Conservation (phyloP, 768 basidiomycete species). For the Mycena albidolilacea region DNA sequence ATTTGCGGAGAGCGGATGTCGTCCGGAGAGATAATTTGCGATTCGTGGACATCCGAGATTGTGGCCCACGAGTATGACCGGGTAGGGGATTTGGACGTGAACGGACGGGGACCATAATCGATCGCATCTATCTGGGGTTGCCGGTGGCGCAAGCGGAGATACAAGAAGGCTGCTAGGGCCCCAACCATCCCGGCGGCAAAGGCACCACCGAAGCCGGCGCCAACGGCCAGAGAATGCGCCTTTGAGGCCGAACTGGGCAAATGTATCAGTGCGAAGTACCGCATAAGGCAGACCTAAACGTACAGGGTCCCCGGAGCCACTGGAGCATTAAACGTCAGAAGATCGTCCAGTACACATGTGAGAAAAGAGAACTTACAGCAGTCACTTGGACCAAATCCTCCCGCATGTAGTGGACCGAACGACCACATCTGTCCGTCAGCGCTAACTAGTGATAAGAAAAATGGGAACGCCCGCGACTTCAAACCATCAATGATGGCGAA, state of each 20-base stretch:
- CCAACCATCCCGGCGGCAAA: slow-evolving; percentile 39
- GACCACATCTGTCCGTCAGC: slow-evolving; percentile 63
- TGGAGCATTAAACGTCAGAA: not conserved
- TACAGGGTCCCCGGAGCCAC: slow-evolving; percentile 56
- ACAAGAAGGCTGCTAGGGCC: slow-evolving; percentile 31
- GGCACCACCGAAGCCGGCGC: slow-evolving; percentile 41
- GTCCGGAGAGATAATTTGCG: not conserved
- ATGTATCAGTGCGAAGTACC: not conserved
- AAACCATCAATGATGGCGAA: not conserved
- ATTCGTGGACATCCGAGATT: not conserved
- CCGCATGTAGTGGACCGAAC: slow-evolving; percentile 64
- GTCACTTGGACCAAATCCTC: slow-evolving; percentile 51
- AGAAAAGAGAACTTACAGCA: slow-evolving; percentile 45
- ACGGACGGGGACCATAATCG: not conserved
- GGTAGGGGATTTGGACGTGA: no score
- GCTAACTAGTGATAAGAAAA: slow-evolving; percentile 64
- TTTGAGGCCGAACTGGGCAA: slow-evolving; percentile 28
- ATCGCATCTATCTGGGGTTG: slow-evolving; percentile 21
- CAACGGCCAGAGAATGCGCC: slow-evolving; percentile 38
- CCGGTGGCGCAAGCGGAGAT: slow-evolving; percentile 12
- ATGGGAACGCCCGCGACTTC: slow-evolving; percentile 62
- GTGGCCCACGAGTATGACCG: not conserved
- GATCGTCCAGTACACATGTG: not conserved
- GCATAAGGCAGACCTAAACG: not conserved
- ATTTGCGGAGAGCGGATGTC: not conserved